Evolutionary conservation across 805 yeast genomes (phyloP).

Genomic region (Starmerella khaoyaiensis): DNA sequence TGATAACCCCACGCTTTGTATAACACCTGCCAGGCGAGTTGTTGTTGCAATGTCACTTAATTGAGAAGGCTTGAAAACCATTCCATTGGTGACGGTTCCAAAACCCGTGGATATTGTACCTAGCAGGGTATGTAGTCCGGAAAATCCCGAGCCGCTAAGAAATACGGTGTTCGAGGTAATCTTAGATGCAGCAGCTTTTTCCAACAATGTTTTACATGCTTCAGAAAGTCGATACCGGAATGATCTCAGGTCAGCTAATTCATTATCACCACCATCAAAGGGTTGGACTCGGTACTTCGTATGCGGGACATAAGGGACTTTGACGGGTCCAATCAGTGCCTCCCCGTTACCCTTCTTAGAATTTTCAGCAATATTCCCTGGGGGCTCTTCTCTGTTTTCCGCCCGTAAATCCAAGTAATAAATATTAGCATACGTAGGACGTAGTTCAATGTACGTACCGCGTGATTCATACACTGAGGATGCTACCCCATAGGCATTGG

Average conservation of each 20-base stretch:
- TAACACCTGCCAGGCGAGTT: constrained; percentile 8
- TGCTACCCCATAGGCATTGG: constrained; percentile 60
- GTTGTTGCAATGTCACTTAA: background rate
- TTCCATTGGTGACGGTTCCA: constrained; percentile 9
- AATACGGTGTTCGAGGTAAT: constrained; percentile 4
- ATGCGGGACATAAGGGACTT: constrained; percentile 1
- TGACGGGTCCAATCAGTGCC: constrained; percentile 7
- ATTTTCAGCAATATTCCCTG: constrained; percentile 18
- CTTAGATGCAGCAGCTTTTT: background rate
- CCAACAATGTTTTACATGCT: constrained; percentile 2
- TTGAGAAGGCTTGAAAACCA: constrained; percentile 5
- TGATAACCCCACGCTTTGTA: constrained; percentile 5
- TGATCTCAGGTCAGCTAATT: background rate
- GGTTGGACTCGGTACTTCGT: constrained; percentile 1
- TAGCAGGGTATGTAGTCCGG: constrained; percentile 14
- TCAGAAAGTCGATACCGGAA: constrained; percentile 3
- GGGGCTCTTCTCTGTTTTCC: constrained; percentile 42
- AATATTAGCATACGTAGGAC: constrained; percentile 57
- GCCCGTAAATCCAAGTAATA: constrained; percentile 54
- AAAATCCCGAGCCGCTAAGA: constrained; percentile 15
- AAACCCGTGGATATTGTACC: constrained; percentile 2
- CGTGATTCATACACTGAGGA: constrained; percentile 54
- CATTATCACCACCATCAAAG: background rate
- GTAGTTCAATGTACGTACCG: constrained; percentile 61
- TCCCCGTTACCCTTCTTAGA: background rate